These are phyloP conservation scores for Quercus robur DNA, from an alignment of 306 rosid species.

Conservation along the genomic window DNA sequence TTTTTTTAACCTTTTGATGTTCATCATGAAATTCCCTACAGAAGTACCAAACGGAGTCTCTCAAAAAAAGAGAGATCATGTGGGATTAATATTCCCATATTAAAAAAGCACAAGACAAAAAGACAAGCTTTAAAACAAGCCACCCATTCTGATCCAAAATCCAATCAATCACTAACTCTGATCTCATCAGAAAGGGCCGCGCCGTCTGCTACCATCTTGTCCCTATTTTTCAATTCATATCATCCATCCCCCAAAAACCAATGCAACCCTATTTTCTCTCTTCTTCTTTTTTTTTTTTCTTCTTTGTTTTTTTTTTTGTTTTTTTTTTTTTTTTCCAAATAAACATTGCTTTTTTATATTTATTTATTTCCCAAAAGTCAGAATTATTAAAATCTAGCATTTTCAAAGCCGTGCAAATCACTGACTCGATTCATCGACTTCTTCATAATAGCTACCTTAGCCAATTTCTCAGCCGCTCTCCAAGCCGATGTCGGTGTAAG, in stretches of 20 bases:
- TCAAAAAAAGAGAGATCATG: conserved; percentile 10
- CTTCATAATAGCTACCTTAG: conserved; percentile 68
- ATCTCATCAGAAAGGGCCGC: conserved; percentile 29
- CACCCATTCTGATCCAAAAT: too few relatives aligned
- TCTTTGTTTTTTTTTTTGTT: not conserved
- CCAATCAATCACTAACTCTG: not conserved
- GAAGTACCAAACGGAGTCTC: not conserved
- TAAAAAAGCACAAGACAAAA: conserved; percentile 23
- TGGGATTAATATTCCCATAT: not conserved
- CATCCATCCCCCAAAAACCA: not conserved
- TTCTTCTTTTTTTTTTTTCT: not conserved
- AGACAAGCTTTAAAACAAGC: conserved; percentile 16
- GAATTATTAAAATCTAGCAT: conserved; percentile 64
- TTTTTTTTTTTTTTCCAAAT: not conserved
- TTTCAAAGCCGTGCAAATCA: conserved; percentile 89
- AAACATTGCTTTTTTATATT: not conserved
- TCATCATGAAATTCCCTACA: too few relatives aligned
- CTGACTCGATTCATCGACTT: conserved; percentile 71
- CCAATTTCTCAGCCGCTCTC: conserved; percentile 87
- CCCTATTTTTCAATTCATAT: conserved; percentile 5
- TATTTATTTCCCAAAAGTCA: not conserved
- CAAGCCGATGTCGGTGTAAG: conserved; percentile 81
- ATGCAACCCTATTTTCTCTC: conserved; percentile 21
- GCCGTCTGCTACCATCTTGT: conserved; percentile 37
- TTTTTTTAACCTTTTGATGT: too few relatives aligned